These are phyloP conservation scores for Plantago rigida DNA, from an alignment of 305 asterid genomes.

Conservation along the genomic window DNA sequence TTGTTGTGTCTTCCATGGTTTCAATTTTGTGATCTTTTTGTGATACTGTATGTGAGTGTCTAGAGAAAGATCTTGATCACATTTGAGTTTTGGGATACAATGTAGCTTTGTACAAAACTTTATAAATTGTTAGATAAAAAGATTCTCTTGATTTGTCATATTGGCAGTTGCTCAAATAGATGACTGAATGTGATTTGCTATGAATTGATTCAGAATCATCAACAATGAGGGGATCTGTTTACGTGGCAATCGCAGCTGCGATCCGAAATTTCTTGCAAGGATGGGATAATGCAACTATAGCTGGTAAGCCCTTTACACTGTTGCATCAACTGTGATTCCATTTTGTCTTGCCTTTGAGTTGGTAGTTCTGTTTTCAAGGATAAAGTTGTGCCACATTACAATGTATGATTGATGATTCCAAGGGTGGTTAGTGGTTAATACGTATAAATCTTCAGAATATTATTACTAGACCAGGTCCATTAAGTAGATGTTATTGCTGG, in stretches of 20 bases:
- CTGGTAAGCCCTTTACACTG: slow-evolving; percentile 31
- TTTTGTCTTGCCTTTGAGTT: not conserved
- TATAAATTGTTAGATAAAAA: too few relatives aligned
- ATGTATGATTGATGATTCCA: too few relatives aligned
- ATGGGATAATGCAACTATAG: slow-evolving; percentile 67
- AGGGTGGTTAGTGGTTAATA: too few relatives aligned
- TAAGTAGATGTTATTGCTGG: too few relatives aligned
- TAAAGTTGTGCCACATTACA: too few relatives aligned
- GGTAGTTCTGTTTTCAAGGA: too few relatives aligned
- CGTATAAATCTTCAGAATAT: too few relatives aligned
- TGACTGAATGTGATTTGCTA: not conserved
- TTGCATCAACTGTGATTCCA: not conserved
- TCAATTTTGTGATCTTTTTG: not conserved
- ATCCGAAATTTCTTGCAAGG: slow-evolving; percentile 60
- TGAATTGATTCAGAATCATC: not conserved
- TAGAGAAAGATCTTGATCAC: not conserved
- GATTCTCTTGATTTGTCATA: not conserved
- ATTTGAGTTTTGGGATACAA: not conserved
- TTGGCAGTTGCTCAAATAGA: not conserved
- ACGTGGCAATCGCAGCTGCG: slow-evolving; percentile 55
- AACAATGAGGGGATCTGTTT: slow-evolving; percentile 44
- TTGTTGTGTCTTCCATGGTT: not conserved
- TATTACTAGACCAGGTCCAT: too few relatives aligned
- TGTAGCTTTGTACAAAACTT: not conserved
- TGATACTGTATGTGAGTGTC: not conserved